These are phyloP conservation scores for Blastocystis sp. DNA, from an alignment of 352 stramenopile genomes.

Conservation along the genomic window DNA sequence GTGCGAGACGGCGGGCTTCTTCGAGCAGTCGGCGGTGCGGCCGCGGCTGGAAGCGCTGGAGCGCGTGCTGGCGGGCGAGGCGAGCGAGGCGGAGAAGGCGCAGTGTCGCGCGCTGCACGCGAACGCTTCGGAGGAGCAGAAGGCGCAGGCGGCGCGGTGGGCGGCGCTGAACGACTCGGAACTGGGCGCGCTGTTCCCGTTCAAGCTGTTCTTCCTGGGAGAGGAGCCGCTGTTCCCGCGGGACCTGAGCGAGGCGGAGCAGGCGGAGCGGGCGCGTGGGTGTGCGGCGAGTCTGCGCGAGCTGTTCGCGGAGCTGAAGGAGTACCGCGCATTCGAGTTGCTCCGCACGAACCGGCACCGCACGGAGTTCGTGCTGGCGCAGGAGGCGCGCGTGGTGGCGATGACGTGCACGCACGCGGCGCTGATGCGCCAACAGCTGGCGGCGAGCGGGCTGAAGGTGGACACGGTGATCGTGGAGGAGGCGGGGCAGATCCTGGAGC, in stretches of 20 bases:
- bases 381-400: slow-evolving; percentile 86
- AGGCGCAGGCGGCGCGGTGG: not conserved
- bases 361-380: slow-evolving; percentile 88
- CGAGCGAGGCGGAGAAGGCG: not conserved
- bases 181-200: slow-evolving; percentile 76
- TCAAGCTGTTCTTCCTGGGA: slow-evolving; percentile 75
- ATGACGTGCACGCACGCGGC: slow-evolving; percentile 93
- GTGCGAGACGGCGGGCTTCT: slow-evolving; percentile 90
- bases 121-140: slow-evolving; percentile 72
- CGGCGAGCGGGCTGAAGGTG: slow-evolving; percentile 74
- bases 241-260: not conserved
- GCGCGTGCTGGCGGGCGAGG: not conserved
- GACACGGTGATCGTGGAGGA: slow-evolving; percentile 87
- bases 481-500: slow-evolving; percentile 87
- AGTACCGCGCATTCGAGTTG: slow-evolving; percentile 90
- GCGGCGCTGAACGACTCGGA: slow-evolving; percentile 14
- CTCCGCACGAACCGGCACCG: slow-evolving; percentile 85
- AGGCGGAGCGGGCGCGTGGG: not conserved
- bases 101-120: slow-evolving; percentile 3
- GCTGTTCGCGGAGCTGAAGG: slow-evolving; percentile 87
- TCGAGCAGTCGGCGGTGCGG: slow-evolving; percentile 86
- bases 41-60: slow-evolving; percentile 78
- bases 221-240: not conserved
- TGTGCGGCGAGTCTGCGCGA: slow-evolving; percentile 76
- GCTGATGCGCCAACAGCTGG: slow-evolving; percentile 81